A percentile compares a stretch with the other conserved stretches of the same genome.
Conservation (phyloP, 1,139 yeast species). For the Suhomyces yuchorum region DNA sequence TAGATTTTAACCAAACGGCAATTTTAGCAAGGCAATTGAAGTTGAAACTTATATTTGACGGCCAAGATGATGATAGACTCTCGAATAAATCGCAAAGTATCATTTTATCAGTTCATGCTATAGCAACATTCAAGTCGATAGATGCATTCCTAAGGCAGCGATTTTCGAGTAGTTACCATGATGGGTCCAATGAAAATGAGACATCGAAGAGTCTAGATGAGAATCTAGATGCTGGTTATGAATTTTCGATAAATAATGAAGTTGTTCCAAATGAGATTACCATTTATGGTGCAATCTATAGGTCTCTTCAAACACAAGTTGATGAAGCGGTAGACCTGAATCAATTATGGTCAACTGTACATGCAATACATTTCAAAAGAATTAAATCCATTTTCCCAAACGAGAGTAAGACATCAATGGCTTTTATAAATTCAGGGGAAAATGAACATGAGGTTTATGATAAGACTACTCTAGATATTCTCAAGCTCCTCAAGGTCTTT, state of each 20-base stretch:
- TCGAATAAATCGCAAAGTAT: conserved; percentile 42
- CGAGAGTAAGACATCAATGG: conserved; percentile 20
- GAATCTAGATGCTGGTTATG: conserved; percentile 39
- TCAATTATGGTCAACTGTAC: conserved; percentile 59
- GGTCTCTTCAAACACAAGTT: conserved; percentile 45
- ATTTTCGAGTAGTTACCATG: not conserved
- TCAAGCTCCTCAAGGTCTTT: conserved; percentile 58
- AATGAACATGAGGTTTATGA: conserved; percentile 45
- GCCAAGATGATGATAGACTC: conserved; percentile 24
- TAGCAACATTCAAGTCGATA: conserved; percentile 79
- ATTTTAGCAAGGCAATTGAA: conserved; percentile 75
- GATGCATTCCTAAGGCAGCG: conserved; percentile 58
- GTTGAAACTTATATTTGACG: conserved; percentile 48
- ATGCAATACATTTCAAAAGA: conserved; percentile 54
- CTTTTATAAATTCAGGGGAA: conserved; percentile 26
- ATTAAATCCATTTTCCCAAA: conserved; percentile 23
- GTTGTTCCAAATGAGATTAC: conserved; percentile 70
- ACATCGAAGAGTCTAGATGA: conserved; percentile 13
- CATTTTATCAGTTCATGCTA: conserved; percentile 79
- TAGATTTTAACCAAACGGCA: conserved; percentile 43
- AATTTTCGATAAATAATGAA: conserved; percentile 65
- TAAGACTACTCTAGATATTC: conserved; percentile 47
- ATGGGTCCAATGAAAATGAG: not conserved
- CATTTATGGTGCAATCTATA: conserved; percentile 75
- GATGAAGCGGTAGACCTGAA: conserved; percentile 50